Conservation (phyloP, 306 rosid genomes). For the Acacia confusa region DNA sequence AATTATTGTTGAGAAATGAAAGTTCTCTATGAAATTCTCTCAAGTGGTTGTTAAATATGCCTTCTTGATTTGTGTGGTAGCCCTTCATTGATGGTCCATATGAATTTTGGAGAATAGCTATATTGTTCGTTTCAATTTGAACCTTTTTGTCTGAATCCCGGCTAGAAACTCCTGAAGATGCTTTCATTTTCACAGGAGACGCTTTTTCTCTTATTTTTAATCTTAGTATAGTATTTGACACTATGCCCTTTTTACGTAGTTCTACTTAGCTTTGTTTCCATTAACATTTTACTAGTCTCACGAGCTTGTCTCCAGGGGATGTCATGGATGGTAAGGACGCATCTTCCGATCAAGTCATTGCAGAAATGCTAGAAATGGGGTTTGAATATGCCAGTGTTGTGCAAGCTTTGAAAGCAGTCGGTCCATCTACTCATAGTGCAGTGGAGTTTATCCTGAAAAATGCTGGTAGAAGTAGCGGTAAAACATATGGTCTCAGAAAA, state of each 20-base stretch:
- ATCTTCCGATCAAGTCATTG: constrained; percentile 47
- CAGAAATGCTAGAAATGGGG: constrained; percentile 70
- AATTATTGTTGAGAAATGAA: background rate
- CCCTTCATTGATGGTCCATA: background rate
- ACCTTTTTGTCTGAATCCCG: background rate
- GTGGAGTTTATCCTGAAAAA: constrained; percentile 53
- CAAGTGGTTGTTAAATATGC: background rate
- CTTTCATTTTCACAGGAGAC: background rate
- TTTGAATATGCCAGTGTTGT: constrained; percentile 42
- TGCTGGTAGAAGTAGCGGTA: constrained; percentile 15
- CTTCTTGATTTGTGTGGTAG: background rate
- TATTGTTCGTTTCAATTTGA: background rate
- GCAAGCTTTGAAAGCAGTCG: constrained; percentile 54
- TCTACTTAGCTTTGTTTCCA: background rate
- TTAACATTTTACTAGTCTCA: background rate
- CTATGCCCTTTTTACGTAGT: background rate
- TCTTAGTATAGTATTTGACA: background rate
- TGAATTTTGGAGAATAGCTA: background rate
- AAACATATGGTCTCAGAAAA: constrained; percentile 36
- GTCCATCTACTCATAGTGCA: constrained; percentile 49
- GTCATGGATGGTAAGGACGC: constrained; percentile 41
- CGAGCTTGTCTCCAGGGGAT: background rate
- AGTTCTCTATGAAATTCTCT: background rate
- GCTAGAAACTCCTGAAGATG: background rate
- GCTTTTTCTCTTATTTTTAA: background rate